Conservation (phyloP, 257 asterid species). For the Penstemon davidsonii region DNA sequence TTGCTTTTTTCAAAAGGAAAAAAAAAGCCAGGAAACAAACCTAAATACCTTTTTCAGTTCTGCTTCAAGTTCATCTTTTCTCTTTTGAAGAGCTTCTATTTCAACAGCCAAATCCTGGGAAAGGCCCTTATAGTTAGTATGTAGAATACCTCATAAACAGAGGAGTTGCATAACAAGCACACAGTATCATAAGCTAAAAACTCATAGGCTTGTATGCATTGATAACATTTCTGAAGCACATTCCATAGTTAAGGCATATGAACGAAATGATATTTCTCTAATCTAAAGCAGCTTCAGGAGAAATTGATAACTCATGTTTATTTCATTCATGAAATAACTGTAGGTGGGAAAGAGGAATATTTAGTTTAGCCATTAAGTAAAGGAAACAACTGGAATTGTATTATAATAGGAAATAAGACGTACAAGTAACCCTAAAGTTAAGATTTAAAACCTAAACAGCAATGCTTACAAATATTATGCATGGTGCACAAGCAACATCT, state of each 20-base stretch:
- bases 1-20: background rate
- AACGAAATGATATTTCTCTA: background rate
- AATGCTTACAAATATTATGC: background rate
- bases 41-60: slow-evolving; percentile 60
- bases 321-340: background rate
- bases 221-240: slow-evolving; percentile 10
- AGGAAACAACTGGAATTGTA: background rate
- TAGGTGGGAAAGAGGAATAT: background rate
- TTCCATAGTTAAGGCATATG: slow-evolving; percentile 20
- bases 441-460: background rate
- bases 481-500: too few relatives aligned
- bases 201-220: slow-evolving; percentile 10
- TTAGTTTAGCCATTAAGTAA: background rate
- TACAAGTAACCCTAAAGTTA: background rate
- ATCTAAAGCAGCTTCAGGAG: background rate
- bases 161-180: slow-evolving; percentile 12
- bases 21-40: background rate
- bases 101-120: slow-evolving; percentile 64
- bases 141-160: background rate
- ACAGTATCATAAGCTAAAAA: background rate
- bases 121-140: slow-evolving; percentile 32
- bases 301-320: background rate
- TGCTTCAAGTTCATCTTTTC: slow-evolving; percentile 67
- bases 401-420: background rate
- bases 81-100: slow-evolving; percentile 54